phyloP scores from a whole-genome alignment of 768 basidiomycete species.

The Lyophyllum atratum region DNA sequence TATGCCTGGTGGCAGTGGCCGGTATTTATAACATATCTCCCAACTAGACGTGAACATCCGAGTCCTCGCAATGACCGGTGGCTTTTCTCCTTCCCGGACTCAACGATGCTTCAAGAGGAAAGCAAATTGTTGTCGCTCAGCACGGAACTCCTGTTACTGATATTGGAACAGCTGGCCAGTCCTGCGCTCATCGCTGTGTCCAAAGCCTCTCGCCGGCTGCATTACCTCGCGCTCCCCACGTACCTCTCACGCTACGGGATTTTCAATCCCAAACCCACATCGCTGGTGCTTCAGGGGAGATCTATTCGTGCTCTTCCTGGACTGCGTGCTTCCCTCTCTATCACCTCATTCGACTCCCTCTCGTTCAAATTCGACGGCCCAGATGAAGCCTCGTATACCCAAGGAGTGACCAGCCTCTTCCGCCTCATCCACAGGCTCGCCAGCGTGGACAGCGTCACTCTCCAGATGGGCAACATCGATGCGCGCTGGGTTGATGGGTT shows the following conservation, averaged over 20 bases:
- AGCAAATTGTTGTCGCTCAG: slow-evolving; percentile 19
- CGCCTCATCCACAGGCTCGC: slow-evolving; percentile 16
- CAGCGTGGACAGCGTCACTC: slow-evolving; percentile 12
- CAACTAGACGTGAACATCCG: background rate
- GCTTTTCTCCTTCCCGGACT: no score
- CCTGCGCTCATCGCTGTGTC: slow-evolving; percentile 14
- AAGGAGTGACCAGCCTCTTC: slow-evolving; percentile 15
- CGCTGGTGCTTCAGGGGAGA: slow-evolving; percentile 14
- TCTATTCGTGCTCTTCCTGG: slow-evolving; percentile 18
- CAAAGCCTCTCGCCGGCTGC: slow-evolving; percentile 18
- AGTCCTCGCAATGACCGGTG: background rate
- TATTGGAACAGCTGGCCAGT: slow-evolving; percentile 14
- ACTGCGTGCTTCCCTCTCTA: slow-evolving; percentile 14
- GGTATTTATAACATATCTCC: no score
- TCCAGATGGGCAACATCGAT: slow-evolving; percentile 22
- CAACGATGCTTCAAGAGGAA: slow-evolving; percentile 8
- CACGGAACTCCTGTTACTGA: slow-evolving; percentile 20
- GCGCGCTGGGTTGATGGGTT: slow-evolving; percentile 23
- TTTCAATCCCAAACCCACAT: slow-evolving; percentile 7
- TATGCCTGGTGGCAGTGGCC: no score
- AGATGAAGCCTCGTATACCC: slow-evolving; percentile 13
- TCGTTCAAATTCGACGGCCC: slow-evolving; percentile 21
- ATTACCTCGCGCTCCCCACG: slow-evolving; percentile 20
- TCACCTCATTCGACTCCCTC: slow-evolving; percentile 20
- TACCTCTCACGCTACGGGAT: slow-evolving; percentile 22